Evolutionary conservation across 129 eudicot genomes (phyloP).

Genomic region (Calendula officinalis): DNA sequence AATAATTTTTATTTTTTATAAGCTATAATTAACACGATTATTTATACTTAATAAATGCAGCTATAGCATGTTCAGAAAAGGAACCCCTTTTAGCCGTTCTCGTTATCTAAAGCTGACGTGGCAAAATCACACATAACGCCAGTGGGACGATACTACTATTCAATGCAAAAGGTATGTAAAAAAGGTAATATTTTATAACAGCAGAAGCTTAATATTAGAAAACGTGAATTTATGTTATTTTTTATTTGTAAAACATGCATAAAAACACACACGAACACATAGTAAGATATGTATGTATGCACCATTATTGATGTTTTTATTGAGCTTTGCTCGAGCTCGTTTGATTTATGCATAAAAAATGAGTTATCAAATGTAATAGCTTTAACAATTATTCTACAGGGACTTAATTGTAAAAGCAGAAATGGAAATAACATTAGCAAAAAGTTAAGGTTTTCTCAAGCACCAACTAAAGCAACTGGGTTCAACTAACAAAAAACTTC

Average conservation of each 20-base stretch:
- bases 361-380: too few relatives aligned
- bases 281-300: neutral
- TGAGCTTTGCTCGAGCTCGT: too few relatives aligned
- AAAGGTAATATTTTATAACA: slow-evolving; percentile 46
- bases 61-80: slow-evolving; percentile 56
- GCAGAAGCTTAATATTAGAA: too few relatives aligned
- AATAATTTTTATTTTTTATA: neutral
- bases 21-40: neutral
- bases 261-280: neutral
- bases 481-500: slow-evolving; percentile 47
- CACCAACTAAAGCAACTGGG: slow-evolving; percentile 47
- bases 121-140: slow-evolving; percentile 17
- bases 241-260: slow-evolving; percentile 7
- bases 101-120: slow-evolving; percentile 38
- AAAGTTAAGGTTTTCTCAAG: slow-evolving; percentile 85
- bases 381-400: slow-evolving; percentile 34
- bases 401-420: slow-evolving; percentile 88
- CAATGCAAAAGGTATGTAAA: slow-evolving; percentile 64
- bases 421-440: slow-evolving; percentile 88
- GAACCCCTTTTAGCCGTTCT: slow-evolving; percentile 68
- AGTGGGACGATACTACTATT: slow-evolving; percentile 66
- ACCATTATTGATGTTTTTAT: neutral
- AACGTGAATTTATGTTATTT: too few relatives aligned
- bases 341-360: too few relatives aligned
- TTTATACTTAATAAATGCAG: slow-evolving; percentile 43